Evolutionary conservation across 2,329 filamentous ascomycete genomes (phyloP), one percentile per base, ranked within the genome.

Genomic region (Calonectria crousiana): DNA sequence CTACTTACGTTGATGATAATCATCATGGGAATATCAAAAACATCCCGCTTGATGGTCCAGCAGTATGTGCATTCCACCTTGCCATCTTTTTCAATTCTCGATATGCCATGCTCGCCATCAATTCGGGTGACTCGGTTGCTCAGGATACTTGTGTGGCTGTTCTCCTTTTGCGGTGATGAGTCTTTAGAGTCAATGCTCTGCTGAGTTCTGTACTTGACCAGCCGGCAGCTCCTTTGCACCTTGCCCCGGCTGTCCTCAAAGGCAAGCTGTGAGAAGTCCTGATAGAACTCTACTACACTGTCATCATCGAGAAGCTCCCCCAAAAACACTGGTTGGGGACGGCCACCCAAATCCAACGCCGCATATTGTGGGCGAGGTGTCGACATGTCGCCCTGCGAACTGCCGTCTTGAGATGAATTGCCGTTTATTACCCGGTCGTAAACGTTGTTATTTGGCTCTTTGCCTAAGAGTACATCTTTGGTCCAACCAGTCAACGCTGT

Each of bases 11-110:
- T 98, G 88, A 98, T 96, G 82, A 98, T 95, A 84, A 98, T 97
- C 87, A 98, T 89, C 95, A 98, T 98, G 28, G 97, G 97, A 85
- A 98, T 98, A 86, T 98, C 96, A 87, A 98, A 98, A 51, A 97
- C 95, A 84, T 99, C 97, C 76, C 96, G 90, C 87, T 98, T 98
- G 76, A 98, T 96, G 76, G 95, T 96, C 96, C 96, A 98, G 87
- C 95, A 98, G 86, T 97, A 98, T 81, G 94, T 95, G 87, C 96
- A 98, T 83, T 98, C 95, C 72, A 98, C 94, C 85, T 97, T 96
- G 69, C 96, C 96, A 81, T 98, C 95, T 82, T 92, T 94, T 81
- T 95, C 95, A 18, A 98, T 90, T 81, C 92, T 92, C 69, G 94
- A 94, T 85, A 98, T 96, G 13, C 95, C 95, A 75, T 94, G 90